Evolutionary conservation across 2,329 filamentous ascomycete species (phyloP), one percentile per base, ranked within the genome.

Genomic region (Aureobasidium sp.): DNA sequence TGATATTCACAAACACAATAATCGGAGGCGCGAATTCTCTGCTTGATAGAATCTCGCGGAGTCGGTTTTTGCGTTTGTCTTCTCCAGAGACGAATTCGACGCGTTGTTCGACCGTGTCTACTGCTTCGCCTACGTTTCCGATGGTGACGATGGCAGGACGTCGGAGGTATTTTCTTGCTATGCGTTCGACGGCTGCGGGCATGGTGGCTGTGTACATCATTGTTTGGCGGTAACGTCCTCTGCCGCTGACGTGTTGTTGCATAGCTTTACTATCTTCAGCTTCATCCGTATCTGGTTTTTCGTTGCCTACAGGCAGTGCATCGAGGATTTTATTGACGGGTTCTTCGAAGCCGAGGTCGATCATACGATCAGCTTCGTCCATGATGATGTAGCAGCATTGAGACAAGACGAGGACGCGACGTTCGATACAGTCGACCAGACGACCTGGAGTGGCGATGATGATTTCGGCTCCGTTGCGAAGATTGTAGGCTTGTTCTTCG

Each of bases 171-270:
- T 97, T 97, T 73, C 95, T 92, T n/a, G 96, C 96, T 69, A 99
- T 98, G 69, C 93, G 93, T 77, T 99, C 96, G 20, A 99, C 93
- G 0, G 93, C 89, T 0, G 93, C 83, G 2, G 96, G 95, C 96
- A 99, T 99, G 33, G 96, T 99, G 62, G 96, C 96, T 70, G 96
- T 98, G 88, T 98, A 99, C 96, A 99, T 99, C 96, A 99, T 99
- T 0, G 96, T 99, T 79, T 99, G 95, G 67, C 96, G 87, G 82
- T 98, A 98, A 27, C 92, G 88, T 73, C 94, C 91, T 71, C 90
- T 89, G 23, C 89, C 89, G 62, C 91, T 90, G 2, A 97, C 82
- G 73, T 92, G 92, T 66, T 89, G 87, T 72, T 90, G 91, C 95
- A 98, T 98, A n/a, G 91, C 89, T 65, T 87, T 84, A 0, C 93